Percentiles rank a stretch among this genome's conserved stretches.
Evolutionary conservation across 2,329 filamentous ascomycete species (phyloP).

Genomic region (Madurella mycetomatis): DNA sequence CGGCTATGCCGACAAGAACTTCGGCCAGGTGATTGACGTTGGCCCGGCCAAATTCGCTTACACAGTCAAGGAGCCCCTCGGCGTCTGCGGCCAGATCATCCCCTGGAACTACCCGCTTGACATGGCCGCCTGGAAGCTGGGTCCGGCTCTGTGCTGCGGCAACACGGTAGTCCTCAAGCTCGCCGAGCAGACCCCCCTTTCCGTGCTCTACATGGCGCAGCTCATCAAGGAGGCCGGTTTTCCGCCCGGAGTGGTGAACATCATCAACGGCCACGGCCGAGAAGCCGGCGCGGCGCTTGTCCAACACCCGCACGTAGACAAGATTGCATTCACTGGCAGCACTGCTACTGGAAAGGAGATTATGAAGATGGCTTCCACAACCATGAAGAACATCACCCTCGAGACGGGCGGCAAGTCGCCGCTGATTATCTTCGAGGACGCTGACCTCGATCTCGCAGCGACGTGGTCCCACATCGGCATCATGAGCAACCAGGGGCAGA

Average conservation of each 20-base stretch:
- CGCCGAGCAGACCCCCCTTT: conserved; percentile 61
- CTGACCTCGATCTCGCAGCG: conserved; percentile 58
- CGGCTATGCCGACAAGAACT: conserved; percentile 75
- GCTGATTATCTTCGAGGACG: conserved; percentile 58
- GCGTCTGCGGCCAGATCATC: conserved; percentile 72
- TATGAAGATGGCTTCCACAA: conserved; percentile 64
- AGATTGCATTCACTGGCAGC: conserved; percentile 68
- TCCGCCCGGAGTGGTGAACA: conserved; percentile 69
- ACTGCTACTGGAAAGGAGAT: conserved; percentile 65
- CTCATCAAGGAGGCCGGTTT: conserved; percentile 70
- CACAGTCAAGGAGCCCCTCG: conserved; percentile 70
- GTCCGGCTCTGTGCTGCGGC: conserved; percentile 61
- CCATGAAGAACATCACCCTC: conserved; percentile 57
- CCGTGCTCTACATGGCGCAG: conserved; percentile 57
- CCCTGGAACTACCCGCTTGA: conserved; percentile 77
- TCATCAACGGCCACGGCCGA: conserved; percentile 63
- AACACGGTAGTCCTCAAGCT: conserved; percentile 62
- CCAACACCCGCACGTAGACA: conserved; percentile 60
- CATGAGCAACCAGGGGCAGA: conserved; percentile 57
- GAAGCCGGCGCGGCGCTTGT: conserved; percentile 63
- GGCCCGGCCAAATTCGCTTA: conserved; percentile 68
- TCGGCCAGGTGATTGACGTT: conserved; percentile 72
- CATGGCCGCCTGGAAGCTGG: conserved; percentile 75
- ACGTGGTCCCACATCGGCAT: conserved; percentile 45
- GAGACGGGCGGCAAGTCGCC: conserved; percentile 61